Conservation (phyloP, 2,329 filamentous ascomycete species). For the Aureobasidium sp. region DNA sequence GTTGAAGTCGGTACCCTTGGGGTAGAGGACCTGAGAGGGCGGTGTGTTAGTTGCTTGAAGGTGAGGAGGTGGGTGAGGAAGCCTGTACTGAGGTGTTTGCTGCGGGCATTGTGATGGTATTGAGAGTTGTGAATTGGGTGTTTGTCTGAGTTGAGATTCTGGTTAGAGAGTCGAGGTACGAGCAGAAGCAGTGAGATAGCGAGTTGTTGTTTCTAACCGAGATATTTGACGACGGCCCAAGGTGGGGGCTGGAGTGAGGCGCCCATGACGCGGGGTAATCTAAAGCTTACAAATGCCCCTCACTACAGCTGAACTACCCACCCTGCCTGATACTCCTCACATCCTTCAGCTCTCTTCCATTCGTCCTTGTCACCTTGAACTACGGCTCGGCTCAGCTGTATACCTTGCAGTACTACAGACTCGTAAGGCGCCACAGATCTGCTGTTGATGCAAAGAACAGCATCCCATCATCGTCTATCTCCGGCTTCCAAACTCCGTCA, state of each 20-base stretch:
- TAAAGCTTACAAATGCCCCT: conserved; percentile 2
- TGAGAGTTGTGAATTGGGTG: not conserved
- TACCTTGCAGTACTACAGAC: not conserved
- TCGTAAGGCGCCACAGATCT: not conserved
- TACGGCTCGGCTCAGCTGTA: not conserved
- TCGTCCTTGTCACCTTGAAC: not conserved
- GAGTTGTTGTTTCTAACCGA: not conserved
- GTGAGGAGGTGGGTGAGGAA: not conserved
- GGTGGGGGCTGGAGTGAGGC: not conserved
- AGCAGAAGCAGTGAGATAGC: not conserved
- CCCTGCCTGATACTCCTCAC: not conserved
- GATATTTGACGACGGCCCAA: too few species aligned
- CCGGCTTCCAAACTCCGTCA: not conserved
- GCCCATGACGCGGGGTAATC: conserved; percentile 3
- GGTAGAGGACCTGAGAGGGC: conserved; percentile 23
- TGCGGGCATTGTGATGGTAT: conserved; percentile 11
- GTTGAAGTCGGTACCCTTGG: conserved; percentile 28
- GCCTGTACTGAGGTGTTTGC: conserved; percentile 4
- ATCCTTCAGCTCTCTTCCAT: not conserved
- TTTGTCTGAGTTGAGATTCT: not conserved
- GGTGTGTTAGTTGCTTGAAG: not conserved
- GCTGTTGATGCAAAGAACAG: too few species aligned
- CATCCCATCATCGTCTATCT: not conserved
- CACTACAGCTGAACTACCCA: not conserved
- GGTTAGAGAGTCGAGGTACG: not conserved